Conservation (phyloP, 768 basidiomycete species). For the Coprinellus micaceus region DNA sequence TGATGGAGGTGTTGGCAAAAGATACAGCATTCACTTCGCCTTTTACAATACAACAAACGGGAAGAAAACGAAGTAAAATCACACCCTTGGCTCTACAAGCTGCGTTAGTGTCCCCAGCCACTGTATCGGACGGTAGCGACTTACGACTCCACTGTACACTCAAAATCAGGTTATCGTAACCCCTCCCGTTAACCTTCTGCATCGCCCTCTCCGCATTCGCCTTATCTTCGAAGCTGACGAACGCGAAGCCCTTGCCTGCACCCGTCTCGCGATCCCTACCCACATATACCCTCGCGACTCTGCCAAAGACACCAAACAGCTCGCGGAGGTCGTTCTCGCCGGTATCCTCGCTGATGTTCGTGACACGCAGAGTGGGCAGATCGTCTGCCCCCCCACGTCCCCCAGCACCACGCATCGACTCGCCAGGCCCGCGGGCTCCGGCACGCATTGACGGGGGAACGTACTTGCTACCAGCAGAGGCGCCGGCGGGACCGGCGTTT, state of each 20-base stretch:
- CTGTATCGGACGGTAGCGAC: slow-evolving; percentile 13
- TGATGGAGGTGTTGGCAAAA: too few species aligned
- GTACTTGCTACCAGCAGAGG: slow-evolving; percentile 71
- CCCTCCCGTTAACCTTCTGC: slow-evolving; percentile 86
- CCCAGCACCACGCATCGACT: slow-evolving; percentile 62
- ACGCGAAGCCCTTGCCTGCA: slow-evolving; percentile 93
- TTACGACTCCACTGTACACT: slow-evolving; percentile 63
- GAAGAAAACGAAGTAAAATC: background rate
- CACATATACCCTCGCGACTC: slow-evolving; percentile 87
- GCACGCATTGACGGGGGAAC: slow-evolving; percentile 90
- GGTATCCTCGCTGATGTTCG: slow-evolving; percentile 94
- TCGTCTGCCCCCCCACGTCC: slow-evolving; percentile 69
- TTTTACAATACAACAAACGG: background rate
- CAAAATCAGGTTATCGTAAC: slow-evolving; percentile 88
- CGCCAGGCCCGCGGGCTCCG: slow-evolving; percentile 59
- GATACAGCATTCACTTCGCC: background rate
- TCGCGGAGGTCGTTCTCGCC: slow-evolving; percentile 92
- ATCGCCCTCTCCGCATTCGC: slow-evolving; percentile 81
- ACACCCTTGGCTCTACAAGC: background rate
- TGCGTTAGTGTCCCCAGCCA: background rate
- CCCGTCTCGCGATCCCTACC: slow-evolving; percentile 94
- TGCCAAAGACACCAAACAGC: slow-evolving; percentile 82
- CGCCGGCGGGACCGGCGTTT: slow-evolving; percentile 33
- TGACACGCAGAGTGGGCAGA: slow-evolving; percentile 93
- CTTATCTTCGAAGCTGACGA: slow-evolving; percentile 90